These are phyloP conservation scores for Ananas comosus DNA, from an alignment of 176 grass and related monocot species.

Conservation along the genomic window DNA sequence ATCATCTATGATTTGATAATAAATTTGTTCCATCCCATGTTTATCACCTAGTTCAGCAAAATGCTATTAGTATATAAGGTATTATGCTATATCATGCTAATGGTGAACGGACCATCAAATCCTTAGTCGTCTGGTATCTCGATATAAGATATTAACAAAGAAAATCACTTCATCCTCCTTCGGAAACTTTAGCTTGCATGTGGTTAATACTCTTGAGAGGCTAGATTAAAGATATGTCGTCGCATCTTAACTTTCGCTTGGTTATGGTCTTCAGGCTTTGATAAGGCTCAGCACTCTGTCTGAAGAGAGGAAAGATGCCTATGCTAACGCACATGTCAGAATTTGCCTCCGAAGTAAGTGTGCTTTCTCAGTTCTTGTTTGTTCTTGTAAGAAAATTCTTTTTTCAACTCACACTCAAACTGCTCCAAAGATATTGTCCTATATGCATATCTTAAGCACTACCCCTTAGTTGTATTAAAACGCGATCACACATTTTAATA, in stretches of 20 bases:
- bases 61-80: not conserved
- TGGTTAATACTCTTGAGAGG: not conserved
- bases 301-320: conserved; percentile 21
- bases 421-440: too few relatives aligned
- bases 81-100: too few relatives aligned
- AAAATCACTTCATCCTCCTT: too few relatives aligned
- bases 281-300: conserved; percentile 9
- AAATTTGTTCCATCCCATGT: not conserved
- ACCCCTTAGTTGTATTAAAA: too few relatives aligned
- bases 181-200: not conserved
- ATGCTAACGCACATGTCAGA: conserved; percentile 20
- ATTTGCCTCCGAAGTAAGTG: conserved; percentile 13
- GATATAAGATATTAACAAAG: too few relatives aligned
- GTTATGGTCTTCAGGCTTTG: conserved; percentile 14
- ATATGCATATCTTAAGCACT: too few relatives aligned
- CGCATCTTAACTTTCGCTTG: not conserved
- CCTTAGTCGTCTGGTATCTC: too few relatives aligned
- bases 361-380: too few relatives aligned
- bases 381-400: too few relatives aligned
- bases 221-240: not conserved
- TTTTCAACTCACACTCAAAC: too few relatives aligned
- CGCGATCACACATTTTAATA: too few relatives aligned
- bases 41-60: not conserved
- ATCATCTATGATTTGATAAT: not conserved
- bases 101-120: too few relatives aligned